Base-by-base conservation (phyloP, 768 basidiomycete genomes). In the Xerocomellus chrysenteron region DNA sequence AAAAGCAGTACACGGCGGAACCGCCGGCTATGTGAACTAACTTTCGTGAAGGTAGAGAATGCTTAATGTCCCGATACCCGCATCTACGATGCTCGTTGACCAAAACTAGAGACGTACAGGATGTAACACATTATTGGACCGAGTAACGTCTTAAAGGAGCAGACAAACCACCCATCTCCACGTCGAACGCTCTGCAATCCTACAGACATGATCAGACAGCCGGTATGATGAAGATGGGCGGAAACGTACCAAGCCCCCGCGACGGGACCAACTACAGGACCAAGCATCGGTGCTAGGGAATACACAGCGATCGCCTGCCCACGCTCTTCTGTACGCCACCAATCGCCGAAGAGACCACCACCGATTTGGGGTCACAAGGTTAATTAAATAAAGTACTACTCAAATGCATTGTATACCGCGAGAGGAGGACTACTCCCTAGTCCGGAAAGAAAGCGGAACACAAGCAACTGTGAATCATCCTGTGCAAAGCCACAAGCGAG, bases 401-500 rank as follows among this genome's bases (percentile, higher is more conserved):
- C 11, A 2, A 9, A 16, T 26, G 28, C 0, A 16, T 21, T 12
- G 5, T 72, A 40, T 60, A 78, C 77, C 5, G 82, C 70, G 2
- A 88, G 72, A 7, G 88, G 86, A 0, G 88, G 88, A 51, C 86
- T 85, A 0, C 88, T 89, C 28, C 89, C 90, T 2, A 91, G 56
- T 2, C 89, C 88, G 1, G 87, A 73, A 2, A 90, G 69, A 59
- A 91, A 82, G 19, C 88, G 81, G 62, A 90, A 90, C 0, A 75
- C 84, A 47, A 89, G 81, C 13, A 90, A 71, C 60, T 88, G 80
- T 0, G 70, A 73, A 53, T 77, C 76, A 50, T 75, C 85, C 52
- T 78, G 78, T 0, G 87, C 82, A 55, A 88, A 90, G 0, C 85
- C 83, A 60, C 85, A 86, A 28, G 21, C 85, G 17, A 83, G 64